Evolutionary conservation across 371 early-diverging fungal species (phyloP), one percentile per base, ranked within the genome.

Genomic region (Mortierella polycephala): DNA sequence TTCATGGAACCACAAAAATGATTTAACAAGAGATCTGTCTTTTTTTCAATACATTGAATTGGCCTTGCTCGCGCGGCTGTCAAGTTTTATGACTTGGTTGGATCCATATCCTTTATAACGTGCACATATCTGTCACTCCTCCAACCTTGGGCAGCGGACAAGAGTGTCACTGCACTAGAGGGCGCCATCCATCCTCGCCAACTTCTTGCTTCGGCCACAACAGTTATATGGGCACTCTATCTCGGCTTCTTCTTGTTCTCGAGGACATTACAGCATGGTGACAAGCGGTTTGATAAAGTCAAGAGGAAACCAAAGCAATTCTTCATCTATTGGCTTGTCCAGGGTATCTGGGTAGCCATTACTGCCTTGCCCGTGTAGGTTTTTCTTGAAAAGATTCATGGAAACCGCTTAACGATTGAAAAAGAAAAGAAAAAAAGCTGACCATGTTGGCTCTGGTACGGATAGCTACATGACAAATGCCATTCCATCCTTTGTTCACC

Each of bases 311-410:
- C 81, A 0, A 23, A 53, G 12, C 62, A 40, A 6, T 71, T 81
- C 47, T 44, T 74, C 37, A 7, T 63, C 55, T 81, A 71, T 44
- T 81, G 81, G 81, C 44, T 75, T 2, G 51, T 81, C 6, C 81
- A 81, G 23, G 75, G 75, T 37, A 52, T 68, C 18, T 81, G 81
- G 81, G 65, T 81, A 7, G 76, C 63, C 4, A 10, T 75, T 18
- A 75, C 81, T 18, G 75, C 75, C 9, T 50, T 81, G 40, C 81
- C 81, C 23, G 75, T 81, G 74, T 74, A 67, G 13, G 70, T 41
- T 3, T 3, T 6, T 20, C 18, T 14, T 44, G 14, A 5, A 44
- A 10, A 39, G 8, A 58, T 39, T 39, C 12, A 11, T 40, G n/a
- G 10, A n/a, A 8, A 44, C 11, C 20, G 20, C 40, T 41, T 41